Evolutionary conservation across 163 green algal genomes (phyloP).

Genomic region (Prototheca stagnorum): DNA sequence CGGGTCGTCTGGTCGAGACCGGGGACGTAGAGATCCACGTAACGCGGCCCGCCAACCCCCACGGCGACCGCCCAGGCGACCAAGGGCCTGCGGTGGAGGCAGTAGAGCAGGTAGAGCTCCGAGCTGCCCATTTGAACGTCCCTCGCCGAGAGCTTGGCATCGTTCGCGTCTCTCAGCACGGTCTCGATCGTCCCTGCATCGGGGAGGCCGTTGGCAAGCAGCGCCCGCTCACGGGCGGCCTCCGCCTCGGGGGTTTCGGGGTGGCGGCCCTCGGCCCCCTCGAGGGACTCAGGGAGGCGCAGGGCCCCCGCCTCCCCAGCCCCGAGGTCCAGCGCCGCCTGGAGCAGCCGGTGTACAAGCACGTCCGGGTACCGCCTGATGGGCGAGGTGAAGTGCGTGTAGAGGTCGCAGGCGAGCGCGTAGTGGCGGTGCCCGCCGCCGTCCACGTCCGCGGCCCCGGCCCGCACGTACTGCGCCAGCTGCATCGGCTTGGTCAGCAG

Average conservation of each 20-base stretch:
- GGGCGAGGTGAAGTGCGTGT: conserved; percentile 48
- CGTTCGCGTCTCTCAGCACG: conserved; percentile 60
- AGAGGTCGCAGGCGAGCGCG: conserved; percentile 48
- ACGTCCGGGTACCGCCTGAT: conserved; percentile 57
- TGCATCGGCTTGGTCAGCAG: conserved; percentile 71
- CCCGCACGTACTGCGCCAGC: conserved; percentile 60
- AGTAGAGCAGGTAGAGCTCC: conserved; percentile 51
- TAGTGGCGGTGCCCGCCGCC: conserved; percentile 37
- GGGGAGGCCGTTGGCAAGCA: too few relatives aligned
- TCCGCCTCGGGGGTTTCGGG: too few relatives aligned
- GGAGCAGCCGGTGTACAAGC: conserved; percentile 56
- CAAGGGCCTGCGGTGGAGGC: conserved; percentile 20
- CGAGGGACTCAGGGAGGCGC: too few relatives aligned
- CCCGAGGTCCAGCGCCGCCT: too few relatives aligned
- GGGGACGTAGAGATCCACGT: conserved; percentile 1
- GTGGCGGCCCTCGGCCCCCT: too few relatives aligned
- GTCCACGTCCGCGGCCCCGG: conserved; percentile 19
- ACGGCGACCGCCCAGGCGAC: background rate
- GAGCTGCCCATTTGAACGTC: conserved; percentile 32
- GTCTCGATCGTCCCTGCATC: too few relatives aligned
- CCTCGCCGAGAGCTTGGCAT: conserved; percentile 48
- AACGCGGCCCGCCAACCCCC: background rate
- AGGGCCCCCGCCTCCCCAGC: too few relatives aligned
- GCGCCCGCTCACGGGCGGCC: too few relatives aligned
- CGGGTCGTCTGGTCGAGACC: background rate